These are phyloP conservation scores for Crepidotus variabilis DNA, from an alignment of 768 basidiomycete species.

Conservation along the genomic window DNA sequence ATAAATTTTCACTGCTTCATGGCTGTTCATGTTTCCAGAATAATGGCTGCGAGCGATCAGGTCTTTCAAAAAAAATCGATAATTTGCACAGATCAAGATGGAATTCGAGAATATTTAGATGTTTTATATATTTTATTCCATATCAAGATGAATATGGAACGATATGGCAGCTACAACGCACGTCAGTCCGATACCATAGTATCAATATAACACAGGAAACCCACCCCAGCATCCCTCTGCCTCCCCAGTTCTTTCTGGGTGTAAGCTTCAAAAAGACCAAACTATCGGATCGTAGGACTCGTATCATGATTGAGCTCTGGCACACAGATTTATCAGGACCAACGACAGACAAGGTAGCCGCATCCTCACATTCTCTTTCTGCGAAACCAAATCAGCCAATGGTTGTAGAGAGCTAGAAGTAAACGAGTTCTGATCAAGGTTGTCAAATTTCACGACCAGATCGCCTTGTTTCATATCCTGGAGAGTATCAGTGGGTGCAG, in stretches of 20 bases:
- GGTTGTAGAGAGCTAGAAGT: conserved; percentile 52
- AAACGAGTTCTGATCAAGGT: conserved; percentile 52
- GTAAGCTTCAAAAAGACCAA: conserved; percentile 50
- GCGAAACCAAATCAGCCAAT: conserved; percentile 69
- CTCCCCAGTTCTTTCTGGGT: conserved; percentile 81
- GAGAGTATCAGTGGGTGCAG: not conserved
- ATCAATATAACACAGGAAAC: conserved; percentile 17
- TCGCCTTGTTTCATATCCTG: conserved; percentile 71
- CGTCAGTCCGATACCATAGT: not conserved
- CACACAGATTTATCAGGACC: not conserved
- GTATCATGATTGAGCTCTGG: conserved; percentile 58
- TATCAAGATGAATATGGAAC: conserved; percentile 36
- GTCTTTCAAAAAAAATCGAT: too few relatives aligned
- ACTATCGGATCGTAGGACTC: conserved; percentile 49
- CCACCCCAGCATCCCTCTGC: conserved; percentile 80
- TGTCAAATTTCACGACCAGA: conserved; percentile 71
- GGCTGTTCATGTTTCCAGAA: too few relatives aligned
- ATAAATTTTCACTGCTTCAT: not conserved
- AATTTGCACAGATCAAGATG: too few relatives aligned
- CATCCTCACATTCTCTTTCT: conserved; percentile 69
- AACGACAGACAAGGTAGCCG: not conserved
- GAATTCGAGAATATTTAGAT: not conserved
- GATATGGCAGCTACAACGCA: conserved; percentile 53
- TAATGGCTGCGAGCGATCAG: too few relatives aligned
- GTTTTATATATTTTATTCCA: not conserved